Conservation (phyloP, 2,329 filamentous ascomycete genomes). For the Exophiala sp. region DNA sequence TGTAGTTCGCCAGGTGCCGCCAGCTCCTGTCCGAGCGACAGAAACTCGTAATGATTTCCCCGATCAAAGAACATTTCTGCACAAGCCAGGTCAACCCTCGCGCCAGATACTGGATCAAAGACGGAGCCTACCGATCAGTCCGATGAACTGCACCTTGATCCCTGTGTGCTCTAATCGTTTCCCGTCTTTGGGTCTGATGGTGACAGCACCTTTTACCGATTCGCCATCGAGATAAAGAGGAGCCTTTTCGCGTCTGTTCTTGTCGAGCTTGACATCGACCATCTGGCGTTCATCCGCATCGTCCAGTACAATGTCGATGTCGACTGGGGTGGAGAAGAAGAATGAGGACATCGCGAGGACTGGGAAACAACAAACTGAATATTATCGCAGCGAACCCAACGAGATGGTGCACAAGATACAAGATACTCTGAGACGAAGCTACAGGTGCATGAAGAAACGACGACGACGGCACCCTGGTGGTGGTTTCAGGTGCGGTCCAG, state of each 20-base stretch:
- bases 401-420: neutral
- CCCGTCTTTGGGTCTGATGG: conserved; percentile 92
- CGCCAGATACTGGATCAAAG: neutral
- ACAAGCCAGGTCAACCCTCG: conserved; percentile 10
- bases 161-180: conserved; percentile 96
- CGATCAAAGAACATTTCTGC: conserved; percentile 99
- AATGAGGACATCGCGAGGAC: conserved; percentile 75
- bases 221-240: conserved; percentile 97
- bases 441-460: neutral
- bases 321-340: conserved; percentile 96
- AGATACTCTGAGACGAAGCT: neutral
- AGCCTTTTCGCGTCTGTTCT: conserved; percentile 93
- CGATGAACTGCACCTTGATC: conserved; percentile 99
- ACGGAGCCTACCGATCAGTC: conserved; percentile 70
- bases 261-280: conserved; percentile 97
- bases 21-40: conserved; percentile 92
- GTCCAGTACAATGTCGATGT: conserved; percentile 97
- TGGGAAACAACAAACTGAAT: neutral
- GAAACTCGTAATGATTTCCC: conserved; percentile 98
- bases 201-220: conserved; percentile 94
- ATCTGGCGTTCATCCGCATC: conserved; percentile 90
- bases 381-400: too few species aligned
- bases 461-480: neutral
- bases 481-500: neutral
- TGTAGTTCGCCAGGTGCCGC: conserved; percentile 95